Conservation (phyloP, 805 yeast genomes). For the Saturnispora saitoi region DNA sequence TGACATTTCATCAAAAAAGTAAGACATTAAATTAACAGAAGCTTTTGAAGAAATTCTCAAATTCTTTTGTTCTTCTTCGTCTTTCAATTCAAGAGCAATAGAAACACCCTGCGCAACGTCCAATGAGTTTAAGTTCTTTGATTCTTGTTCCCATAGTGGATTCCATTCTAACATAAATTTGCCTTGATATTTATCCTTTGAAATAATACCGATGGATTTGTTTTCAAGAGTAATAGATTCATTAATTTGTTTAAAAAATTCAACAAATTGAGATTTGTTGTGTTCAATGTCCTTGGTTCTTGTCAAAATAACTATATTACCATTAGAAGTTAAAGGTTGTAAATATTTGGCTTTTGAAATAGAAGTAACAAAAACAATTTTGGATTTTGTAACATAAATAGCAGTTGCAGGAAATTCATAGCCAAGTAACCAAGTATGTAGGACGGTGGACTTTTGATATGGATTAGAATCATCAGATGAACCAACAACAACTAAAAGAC, state of each 20-base stretch:
- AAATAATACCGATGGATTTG: slow-evolving; percentile 54
- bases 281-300: slow-evolving; percentile 78
- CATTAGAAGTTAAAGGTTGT: slow-evolving; percentile 41
- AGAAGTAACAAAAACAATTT: slow-evolving; percentile 62
- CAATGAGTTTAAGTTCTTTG: slow-evolving; percentile 34
- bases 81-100: slow-evolving; percentile 62
- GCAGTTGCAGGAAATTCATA: slow-evolving; percentile 94
- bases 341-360: slow-evolving; percentile 80
- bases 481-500: slow-evolving; percentile 66
- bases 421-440: slow-evolving; percentile 88
- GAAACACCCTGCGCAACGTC: slow-evolving; percentile 51
- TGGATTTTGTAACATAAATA: slow-evolving; percentile 51
- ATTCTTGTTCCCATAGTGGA: slow-evolving; percentile 28
- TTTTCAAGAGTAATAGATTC: slow-evolving; percentile 27
- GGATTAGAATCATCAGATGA: slow-evolving; percentile 84
- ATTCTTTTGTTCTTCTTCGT: slow-evolving; percentile 61
- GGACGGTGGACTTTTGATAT: slow-evolving; percentile 75
- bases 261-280: slow-evolving; percentile 55
- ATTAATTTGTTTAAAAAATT: slow-evolving; percentile 43
- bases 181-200: slow-evolving; percentile 74
- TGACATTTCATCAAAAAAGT: slow-evolving; percentile 82
- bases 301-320: slow-evolving; percentile 44
- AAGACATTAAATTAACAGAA: slow-evolving; percentile 69
- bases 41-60: slow-evolving; percentile 67
- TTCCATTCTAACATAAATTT: slow-evolving; percentile 80